Conservation (phyloP, 1,284 basidiomycete genomes). For the Rhodotorula sp. region DNA sequence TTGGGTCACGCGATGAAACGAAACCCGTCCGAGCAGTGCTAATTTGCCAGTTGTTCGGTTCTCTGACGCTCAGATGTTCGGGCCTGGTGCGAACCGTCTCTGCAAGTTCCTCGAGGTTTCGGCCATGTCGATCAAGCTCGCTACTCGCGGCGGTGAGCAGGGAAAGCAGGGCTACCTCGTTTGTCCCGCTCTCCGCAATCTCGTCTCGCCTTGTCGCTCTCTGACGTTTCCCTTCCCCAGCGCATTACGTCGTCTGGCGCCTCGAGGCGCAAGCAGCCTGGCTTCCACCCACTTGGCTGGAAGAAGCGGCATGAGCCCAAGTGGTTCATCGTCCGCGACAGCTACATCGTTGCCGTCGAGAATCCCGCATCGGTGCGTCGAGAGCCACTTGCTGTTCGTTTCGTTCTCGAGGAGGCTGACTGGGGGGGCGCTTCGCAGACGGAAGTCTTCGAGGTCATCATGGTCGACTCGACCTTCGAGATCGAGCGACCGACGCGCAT, state of each 20-base stretch:
- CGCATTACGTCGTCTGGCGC: constrained; percentile 52
- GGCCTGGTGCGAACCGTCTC: constrained; percentile 85
- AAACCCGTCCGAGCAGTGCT: too few relatives aligned
- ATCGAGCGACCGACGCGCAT: constrained; percentile 61
- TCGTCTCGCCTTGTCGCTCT: too few relatives aligned
- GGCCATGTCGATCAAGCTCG: constrained; percentile 77
- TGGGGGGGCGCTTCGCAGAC: constrained; percentile 55
- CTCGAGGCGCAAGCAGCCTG: constrained; percentile 47
- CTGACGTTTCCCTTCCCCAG: constrained; percentile 45
- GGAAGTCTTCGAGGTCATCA: constrained; percentile 86
- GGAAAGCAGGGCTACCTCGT: constrained; percentile 84
- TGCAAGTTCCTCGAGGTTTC: constrained; percentile 95
- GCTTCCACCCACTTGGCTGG: constrained; percentile 58
- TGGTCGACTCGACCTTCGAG: constrained; percentile 84
- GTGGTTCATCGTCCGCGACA: constrained; percentile 94
- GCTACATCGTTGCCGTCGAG: constrained; percentile 82
- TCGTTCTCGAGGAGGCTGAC: too few relatives aligned
- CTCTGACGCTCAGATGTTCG: constrained; percentile 81
- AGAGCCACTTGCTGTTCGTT: too few relatives aligned
- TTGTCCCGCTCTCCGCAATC: neutral
- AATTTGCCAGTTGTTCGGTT: constrained; percentile 12
- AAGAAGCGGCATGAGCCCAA: constrained; percentile 67
- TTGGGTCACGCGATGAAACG: neutral
- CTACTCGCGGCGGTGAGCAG: constrained; percentile 72
- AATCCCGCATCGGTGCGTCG: constrained; percentile 81